A percentile compares a stretch with the other conserved stretches of the same genome.
phyloP scores from a whole-genome alignment of 2,329 filamentous ascomycete species.

The Penicillium sp. region DNA sequence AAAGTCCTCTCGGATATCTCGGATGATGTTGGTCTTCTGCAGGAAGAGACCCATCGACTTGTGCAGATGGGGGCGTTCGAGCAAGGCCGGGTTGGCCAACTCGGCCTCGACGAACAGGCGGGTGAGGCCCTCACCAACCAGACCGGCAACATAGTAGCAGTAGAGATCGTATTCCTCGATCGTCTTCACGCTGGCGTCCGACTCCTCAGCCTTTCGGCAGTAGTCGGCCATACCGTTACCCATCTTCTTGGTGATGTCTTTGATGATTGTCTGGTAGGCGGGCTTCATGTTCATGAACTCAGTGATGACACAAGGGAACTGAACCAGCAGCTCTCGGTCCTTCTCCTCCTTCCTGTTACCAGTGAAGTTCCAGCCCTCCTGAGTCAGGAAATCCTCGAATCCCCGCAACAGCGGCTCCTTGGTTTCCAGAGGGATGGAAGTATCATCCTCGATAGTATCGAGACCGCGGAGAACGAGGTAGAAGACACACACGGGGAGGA shows the following conservation, averaged over 20 bases:
- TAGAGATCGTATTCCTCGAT: slow-evolving; percentile 92
- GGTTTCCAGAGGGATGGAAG: slow-evolving; percentile 78
- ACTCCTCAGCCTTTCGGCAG: slow-evolving; percentile 78
- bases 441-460: slow-evolving; percentile 99
- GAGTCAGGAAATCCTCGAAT: slow-evolving; percentile 77
- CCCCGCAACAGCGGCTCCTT: slow-evolving; percentile 86
- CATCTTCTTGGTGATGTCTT: slow-evolving; percentile 93
- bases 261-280: slow-evolving; percentile 82
- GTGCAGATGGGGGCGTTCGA: slow-evolving; percentile 77
- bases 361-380: slow-evolving; percentile 88
- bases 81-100: slow-evolving; percentile 82
- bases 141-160: slow-evolving; percentile 96
- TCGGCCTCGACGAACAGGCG: slow-evolving; percentile 85
- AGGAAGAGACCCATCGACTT: slow-evolving; percentile 98
- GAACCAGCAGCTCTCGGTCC: slow-evolving; percentile 86
- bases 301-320: slow-evolving; percentile 83
- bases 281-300: slow-evolving; percentile 90
- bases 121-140: slow-evolving; percentile 94
- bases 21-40: slow-evolving; percentile 98
- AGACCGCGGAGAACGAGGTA: slow-evolving; percentile 90
- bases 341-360: slow-evolving; percentile 91
- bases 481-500: slow-evolving; percentile 87
- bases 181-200: slow-evolving; percentile 78
- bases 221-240: slow-evolving; percentile 99
- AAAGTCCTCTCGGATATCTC: slow-evolving; percentile 88